A percentile compares a stretch with the other conserved stretches of the same genome.
Evolutionary conservation across 768 basidiomycete species (phyloP).

Genomic region (Lepiota venenata): DNA sequence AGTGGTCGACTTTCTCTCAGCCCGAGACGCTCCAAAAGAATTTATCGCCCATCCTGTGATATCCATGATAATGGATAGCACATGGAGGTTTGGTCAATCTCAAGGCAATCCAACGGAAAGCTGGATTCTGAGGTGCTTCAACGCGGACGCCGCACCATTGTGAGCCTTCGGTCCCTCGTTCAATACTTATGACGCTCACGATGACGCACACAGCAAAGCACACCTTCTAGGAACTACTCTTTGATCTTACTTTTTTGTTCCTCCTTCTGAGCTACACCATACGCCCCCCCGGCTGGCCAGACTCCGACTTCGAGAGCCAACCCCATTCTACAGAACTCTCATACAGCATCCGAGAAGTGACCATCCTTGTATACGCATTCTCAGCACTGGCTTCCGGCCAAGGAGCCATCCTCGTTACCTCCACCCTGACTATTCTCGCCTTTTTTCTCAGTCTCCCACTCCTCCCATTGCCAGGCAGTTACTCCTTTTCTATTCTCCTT

Average conservation of each 20-base stretch:
- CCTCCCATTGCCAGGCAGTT: constrained; percentile 34
- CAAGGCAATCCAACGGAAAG: background rate
- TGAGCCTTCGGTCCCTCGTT: background rate
- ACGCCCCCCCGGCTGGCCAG: constrained; percentile 7
- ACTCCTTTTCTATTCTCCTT: constrained; percentile 39
- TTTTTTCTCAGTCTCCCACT: constrained; percentile 32
- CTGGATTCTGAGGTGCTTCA: background rate
- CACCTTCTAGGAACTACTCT: constrained; percentile 41
- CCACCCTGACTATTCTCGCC: constrained; percentile 39
- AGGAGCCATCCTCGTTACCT: constrained; percentile 15
- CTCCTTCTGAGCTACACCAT: constrained; percentile 6
- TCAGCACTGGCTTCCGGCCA: constrained; percentile 2
- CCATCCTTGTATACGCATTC: constrained; percentile 3
- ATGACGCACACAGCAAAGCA: constrained; percentile 29
- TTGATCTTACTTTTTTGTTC: constrained; percentile 12
- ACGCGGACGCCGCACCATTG: constrained; percentile 12
- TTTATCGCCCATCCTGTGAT: constrained; percentile 39
- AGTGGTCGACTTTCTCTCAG: constrained; percentile 43
- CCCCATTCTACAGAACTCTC: background rate
- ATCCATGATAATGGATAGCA: constrained; percentile 30
- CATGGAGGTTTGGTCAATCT: constrained; percentile 35
- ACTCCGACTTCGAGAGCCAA: background rate
- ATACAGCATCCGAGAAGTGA: constrained; percentile 1
- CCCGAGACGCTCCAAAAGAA: constrained; percentile 27
- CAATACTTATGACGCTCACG: background rate